Evolutionary conservation across 371 early-diverging fungal genomes (phyloP).

Genomic region (Mucor sp.): DNA sequence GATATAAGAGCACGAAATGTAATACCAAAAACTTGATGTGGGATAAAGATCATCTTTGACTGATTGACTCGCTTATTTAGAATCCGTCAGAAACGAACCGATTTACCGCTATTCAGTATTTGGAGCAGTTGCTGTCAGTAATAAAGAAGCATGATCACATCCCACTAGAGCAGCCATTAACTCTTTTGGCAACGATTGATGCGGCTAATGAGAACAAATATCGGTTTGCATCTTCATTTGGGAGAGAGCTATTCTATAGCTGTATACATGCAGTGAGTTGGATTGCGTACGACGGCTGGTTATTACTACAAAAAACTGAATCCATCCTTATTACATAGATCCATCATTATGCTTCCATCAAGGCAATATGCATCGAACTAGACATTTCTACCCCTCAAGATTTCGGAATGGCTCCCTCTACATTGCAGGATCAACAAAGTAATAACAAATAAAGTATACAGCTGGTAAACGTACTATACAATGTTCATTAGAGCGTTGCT

Average conservation of each 20-base stretch:
- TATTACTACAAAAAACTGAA: neutral
- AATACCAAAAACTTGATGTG: constrained; percentile 9
- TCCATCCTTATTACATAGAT: constrained; percentile 25
- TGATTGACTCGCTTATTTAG: constrained; percentile 1
- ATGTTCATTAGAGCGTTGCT: too few species aligned
- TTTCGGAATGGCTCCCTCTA: constrained; percentile 64
- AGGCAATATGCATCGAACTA: constrained; percentile 57
- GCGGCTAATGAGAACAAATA: constrained; percentile 22
- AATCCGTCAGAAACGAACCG: constrained; percentile 42
- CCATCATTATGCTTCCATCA: constrained; percentile 62
- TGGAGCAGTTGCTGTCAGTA: constrained; percentile 19
- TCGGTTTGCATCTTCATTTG: constrained; percentile 49
- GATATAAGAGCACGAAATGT: constrained; percentile 50
- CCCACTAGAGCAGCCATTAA: constrained; percentile 24
- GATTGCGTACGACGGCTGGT: too few species aligned
- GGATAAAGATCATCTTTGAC: neutral
- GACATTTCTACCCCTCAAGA: constrained; percentile 36
- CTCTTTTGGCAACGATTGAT: constrained; percentile 40
- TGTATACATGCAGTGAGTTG: constrained; percentile 46
- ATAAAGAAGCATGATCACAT: constrained; percentile 6
- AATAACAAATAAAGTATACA: constrained; percentile 7
- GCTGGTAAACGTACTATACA: too few species aligned
- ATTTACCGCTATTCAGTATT: constrained; percentile 31
- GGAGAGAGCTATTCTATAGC: constrained; percentile 70
- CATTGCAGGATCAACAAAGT: constrained; percentile 27